A percentile compares a stretch with the other conserved stretches of the same genome.
Evolutionary conservation across 208 protist genomes (phyloP).

Genomic region (Vickermania ingenoplastis): DNA sequence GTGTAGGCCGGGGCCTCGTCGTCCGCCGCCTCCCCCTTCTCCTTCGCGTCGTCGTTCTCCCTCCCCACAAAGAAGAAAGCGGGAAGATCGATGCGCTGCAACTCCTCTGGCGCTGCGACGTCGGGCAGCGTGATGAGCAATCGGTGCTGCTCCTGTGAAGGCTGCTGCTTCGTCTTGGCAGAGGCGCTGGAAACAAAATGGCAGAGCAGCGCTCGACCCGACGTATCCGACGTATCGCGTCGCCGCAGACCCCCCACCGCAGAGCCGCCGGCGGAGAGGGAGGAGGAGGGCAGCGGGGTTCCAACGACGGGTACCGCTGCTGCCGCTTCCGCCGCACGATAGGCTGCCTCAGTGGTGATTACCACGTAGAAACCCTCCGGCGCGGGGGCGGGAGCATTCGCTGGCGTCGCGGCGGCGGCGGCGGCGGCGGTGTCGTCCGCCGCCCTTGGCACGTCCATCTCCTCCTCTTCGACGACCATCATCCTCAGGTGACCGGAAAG

Average conservation of each 20-base stretch:
- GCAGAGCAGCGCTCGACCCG: not conserved
- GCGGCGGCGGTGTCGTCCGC: not conserved
- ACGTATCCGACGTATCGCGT: constrained; percentile 4
- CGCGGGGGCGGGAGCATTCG: constrained; percentile 6
- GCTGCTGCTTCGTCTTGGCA: constrained; percentile 17
- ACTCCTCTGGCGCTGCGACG: constrained; percentile 41
- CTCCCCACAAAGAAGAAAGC: constrained; percentile 52
- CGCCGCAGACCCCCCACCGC: not conserved
- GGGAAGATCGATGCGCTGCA: constrained; percentile 61
- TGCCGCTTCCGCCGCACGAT: not conserved
- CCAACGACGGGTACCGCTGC: no score
- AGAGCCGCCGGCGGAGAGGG: constrained; percentile 15
- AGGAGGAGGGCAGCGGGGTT: constrained; percentile 8
- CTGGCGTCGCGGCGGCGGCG: not conserved
- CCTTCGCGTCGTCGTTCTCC: constrained; percentile 3
- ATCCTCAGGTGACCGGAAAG: constrained; percentile 30
- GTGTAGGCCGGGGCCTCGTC: constrained; percentile 5
- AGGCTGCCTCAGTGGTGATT: constrained; percentile 19
- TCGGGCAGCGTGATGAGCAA: constrained; percentile 72
- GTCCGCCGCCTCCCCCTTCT: constrained; percentile 1
- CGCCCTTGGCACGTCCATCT: not conserved
- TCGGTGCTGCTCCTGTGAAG: constrained; percentile 12
- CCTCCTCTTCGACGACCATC: constrained; percentile 13
- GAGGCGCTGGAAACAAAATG: not conserved
- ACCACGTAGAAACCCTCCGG: constrained; percentile 33